Evolutionary conservation across 2,329 filamentous ascomycete species (phyloP).

Genomic region (Sporothrix brasiliensis): DNA sequence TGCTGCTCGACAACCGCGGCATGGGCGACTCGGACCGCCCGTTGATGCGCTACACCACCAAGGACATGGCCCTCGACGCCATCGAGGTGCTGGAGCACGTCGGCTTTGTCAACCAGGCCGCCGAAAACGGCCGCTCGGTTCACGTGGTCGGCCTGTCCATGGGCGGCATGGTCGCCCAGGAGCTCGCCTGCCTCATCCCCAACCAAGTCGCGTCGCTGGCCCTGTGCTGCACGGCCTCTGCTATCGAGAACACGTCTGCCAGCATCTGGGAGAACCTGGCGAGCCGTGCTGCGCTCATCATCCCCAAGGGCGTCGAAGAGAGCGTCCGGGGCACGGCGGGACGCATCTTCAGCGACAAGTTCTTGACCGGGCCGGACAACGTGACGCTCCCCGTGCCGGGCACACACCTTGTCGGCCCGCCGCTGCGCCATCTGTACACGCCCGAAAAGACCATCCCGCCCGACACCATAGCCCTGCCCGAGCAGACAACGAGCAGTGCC

Average conservation of each 20-base stretch:
- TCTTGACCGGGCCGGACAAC: slow-evolving; percentile 64
- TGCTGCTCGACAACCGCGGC: slow-evolving; percentile 83
- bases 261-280: slow-evolving; percentile 65
- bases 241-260: slow-evolving; percentile 62
- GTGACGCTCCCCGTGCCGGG: slow-evolving; percentile 48
- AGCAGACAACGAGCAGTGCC: background rate
- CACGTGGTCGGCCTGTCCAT: slow-evolving; percentile 80
- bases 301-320: slow-evolving; percentile 71
- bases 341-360: slow-evolving; percentile 67
- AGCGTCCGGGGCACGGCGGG: slow-evolving; percentile 66
- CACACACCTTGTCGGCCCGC: slow-evolving; percentile 36
- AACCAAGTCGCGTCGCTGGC: slow-evolving; percentile 58
- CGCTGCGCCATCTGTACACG: slow-evolving; percentile 9
- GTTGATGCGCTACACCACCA: slow-evolving; percentile 74
- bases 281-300: slow-evolving; percentile 58
- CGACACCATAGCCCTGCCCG: background rate
- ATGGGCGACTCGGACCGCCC: slow-evolving; percentile 81
- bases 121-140: slow-evolving; percentile 44
- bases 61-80: slow-evolving; percentile 79
- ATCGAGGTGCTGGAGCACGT: slow-evolving; percentile 71
- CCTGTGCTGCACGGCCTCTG: slow-evolving; percentile 64
- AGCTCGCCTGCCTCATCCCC: slow-evolving; percentile 64
- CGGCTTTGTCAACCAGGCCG: slow-evolving; percentile 50
- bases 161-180: slow-evolving; percentile 91
- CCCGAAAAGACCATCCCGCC: slow-evolving; percentile 15